Evolutionary conservation across 441 rosid species (phyloP).

Genomic region (Raphanus hybrid): DNA sequence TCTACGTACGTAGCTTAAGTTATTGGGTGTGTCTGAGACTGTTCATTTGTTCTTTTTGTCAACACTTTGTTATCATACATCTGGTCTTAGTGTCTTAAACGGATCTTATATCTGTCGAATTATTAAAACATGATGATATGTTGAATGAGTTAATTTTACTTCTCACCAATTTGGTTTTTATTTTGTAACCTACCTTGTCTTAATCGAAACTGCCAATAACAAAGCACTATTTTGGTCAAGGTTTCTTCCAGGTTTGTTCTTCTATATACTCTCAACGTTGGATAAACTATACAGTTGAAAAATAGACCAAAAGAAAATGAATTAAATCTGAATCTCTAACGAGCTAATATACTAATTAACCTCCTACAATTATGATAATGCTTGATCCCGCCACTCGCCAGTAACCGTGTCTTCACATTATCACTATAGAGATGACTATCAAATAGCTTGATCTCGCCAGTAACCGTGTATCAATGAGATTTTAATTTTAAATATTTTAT

Average conservation of each 20-base stretch:
- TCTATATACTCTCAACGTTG: not conserved
- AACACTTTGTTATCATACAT: slow-evolving; percentile 21
- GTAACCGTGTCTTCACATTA: too few relatives aligned
- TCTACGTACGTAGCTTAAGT: slow-evolving; percentile 24
- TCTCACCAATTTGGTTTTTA: not conserved
- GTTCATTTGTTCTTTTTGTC: slow-evolving; percentile 30
- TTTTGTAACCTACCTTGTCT: not conserved
- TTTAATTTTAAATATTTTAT: not conserved
- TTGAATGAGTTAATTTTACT: slow-evolving; percentile 9
- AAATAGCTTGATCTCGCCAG: too few relatives aligned
- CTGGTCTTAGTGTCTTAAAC: slow-evolving; percentile 4
- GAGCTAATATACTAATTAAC: not conserved
- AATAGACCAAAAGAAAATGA: not conserved
- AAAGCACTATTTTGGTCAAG: slow-evolving; percentile 1
- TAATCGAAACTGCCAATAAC: not conserved
- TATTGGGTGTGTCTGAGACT: slow-evolving; percentile 34
- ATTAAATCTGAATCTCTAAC: not conserved
- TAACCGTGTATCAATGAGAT: not conserved
- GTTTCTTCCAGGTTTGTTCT: not conserved
- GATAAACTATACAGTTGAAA: not conserved
- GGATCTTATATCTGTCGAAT: slow-evolving; percentile 8
- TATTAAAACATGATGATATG: not conserved
- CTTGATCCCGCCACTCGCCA: not conserved
- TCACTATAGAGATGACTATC: too few relatives aligned
- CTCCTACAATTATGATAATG: not conserved